phyloP scores from a whole-genome alignment of 2,329 filamentous ascomycete genomes.

The Fusarium ramigenum region DNA sequence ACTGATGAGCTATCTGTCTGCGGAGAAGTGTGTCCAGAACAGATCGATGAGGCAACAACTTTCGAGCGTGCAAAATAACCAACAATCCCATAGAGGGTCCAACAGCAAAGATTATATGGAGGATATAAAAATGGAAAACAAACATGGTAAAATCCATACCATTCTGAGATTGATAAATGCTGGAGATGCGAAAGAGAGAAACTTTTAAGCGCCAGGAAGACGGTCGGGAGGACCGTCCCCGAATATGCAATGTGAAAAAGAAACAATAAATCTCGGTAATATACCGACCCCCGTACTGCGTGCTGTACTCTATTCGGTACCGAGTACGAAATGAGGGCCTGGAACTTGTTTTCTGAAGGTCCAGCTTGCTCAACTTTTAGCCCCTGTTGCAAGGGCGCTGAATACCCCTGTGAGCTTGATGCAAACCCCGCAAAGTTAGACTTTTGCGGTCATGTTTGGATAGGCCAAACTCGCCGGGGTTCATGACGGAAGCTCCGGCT shows the following conservation, averaged over 20 bases:
- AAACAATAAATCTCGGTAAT: conserved; percentile 11
- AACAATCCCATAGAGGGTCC: background rate
- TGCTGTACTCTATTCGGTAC: conserved; percentile 33
- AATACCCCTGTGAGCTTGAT: conserved; percentile 37
- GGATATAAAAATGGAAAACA: background rate
- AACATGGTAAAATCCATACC: conserved; percentile 32
- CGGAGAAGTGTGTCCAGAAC: background rate
- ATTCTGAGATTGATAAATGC: conserved; percentile 24
- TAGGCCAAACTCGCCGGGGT: conserved; percentile 31
- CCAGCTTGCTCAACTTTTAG: conserved; percentile 4
- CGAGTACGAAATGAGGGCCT: conserved; percentile 14
- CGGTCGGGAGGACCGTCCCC: conserved; percentile 5
- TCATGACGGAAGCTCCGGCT: conserved; percentile 20
- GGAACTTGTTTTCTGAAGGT: conserved; percentile 13
- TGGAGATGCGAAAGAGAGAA: conserved; percentile 30
- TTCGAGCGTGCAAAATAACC: background rate
- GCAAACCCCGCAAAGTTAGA: conserved; percentile 34
- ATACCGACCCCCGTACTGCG: conserved; percentile 21
- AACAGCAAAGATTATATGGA: background rate
- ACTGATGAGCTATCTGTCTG: background rate
- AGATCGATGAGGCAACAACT: conserved; percentile 1
- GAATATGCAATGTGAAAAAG: conserved; percentile 20
- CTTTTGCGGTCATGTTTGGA: conserved; percentile 36
- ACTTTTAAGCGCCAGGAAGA: conserved; percentile 42
- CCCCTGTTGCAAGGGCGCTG: conserved; percentile 11